Evolutionary conservation across 2,329 filamentous ascomycete species (phyloP).

Genomic region (Fusarium fracticaudum): DNA sequence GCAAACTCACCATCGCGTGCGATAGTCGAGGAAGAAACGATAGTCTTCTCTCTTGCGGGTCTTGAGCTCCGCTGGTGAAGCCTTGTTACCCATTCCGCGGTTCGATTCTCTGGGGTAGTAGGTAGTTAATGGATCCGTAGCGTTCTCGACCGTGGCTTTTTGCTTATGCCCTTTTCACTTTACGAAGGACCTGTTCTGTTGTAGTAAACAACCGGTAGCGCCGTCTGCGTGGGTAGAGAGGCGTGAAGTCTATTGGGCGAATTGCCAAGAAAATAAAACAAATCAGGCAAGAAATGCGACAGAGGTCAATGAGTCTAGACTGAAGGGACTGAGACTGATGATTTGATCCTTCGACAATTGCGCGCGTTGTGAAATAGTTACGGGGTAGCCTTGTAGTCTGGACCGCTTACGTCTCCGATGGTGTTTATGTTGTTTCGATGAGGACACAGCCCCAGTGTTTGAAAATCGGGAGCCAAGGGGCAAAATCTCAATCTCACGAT

Average conservation of each 20-base stretch:
- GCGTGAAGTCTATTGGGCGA: conserved; percentile 14
- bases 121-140: not conserved
- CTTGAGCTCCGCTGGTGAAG: conserved; percentile 58
- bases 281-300: conserved; percentile 1
- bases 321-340: conserved; percentile 1
- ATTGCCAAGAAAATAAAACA: conserved; percentile 3
- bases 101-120: conserved; percentile 1
- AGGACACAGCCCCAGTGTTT: not conserved
- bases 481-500: not conserved
- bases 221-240: conserved; percentile 12
- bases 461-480: not conserved
- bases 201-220: not conserved
- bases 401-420: not conserved
- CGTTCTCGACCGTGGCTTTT: conserved; percentile 13
- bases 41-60: conserved; percentile 76
- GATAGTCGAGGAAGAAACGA: conserved; percentile 79
- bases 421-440: not conserved
- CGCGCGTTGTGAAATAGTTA: not conserved
- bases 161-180: not conserved
- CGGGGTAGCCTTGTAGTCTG: not conserved
- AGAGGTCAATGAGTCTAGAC: conserved; percentile 17
- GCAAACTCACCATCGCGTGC: conserved; percentile 78
- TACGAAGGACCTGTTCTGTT: not conserved
- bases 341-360: not conserved
- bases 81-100: conserved; percentile 21